phyloP scores from a whole-genome alignment of 345 rosid genomes.

The Syzygium jambos region DNA sequence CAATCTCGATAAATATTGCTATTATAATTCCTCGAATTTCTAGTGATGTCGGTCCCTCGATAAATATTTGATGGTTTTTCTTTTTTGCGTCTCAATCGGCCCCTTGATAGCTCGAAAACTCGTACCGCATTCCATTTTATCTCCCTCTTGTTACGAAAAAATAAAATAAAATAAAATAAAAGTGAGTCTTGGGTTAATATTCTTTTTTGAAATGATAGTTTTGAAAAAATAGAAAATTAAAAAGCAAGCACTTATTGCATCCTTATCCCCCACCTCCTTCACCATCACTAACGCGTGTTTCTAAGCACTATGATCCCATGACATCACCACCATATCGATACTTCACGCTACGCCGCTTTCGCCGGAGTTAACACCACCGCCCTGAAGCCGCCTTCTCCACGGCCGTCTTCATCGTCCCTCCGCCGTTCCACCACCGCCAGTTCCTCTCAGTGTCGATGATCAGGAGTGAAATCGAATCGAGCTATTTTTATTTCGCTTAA shows the following conservation, averaged over 20 bases:
- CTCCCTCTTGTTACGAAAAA: not conserved
- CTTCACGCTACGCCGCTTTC: not conserved
- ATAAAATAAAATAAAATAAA: not conserved
- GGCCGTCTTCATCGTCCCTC: not conserved
- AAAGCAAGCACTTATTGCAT: accelerated
- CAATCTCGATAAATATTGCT: not conserved
- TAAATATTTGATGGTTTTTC: accelerated
- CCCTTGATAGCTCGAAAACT: too few relatives aligned
- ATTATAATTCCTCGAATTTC: accelerated
- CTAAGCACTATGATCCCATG: not conserved
- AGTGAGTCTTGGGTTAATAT: not conserved
- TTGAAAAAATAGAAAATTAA: not conserved
- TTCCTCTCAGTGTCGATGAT: not conserved
- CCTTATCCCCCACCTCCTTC: not conserved
- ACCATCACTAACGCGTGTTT: not conserved
- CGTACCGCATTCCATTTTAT: not conserved
- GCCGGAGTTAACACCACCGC: not conserved
- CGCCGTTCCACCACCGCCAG: accelerated
- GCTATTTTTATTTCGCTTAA: not conserved
- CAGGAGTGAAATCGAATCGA: not conserved
- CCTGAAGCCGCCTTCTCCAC: not conserved
- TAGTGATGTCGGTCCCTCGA: not conserved
- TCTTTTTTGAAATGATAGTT: not conserved
- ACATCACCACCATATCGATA: not conserved
- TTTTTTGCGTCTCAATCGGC: not conserved